Conservation (phyloP, 2,329 filamentous ascomycete species). For the Zymoseptoria passerinii region DNA sequence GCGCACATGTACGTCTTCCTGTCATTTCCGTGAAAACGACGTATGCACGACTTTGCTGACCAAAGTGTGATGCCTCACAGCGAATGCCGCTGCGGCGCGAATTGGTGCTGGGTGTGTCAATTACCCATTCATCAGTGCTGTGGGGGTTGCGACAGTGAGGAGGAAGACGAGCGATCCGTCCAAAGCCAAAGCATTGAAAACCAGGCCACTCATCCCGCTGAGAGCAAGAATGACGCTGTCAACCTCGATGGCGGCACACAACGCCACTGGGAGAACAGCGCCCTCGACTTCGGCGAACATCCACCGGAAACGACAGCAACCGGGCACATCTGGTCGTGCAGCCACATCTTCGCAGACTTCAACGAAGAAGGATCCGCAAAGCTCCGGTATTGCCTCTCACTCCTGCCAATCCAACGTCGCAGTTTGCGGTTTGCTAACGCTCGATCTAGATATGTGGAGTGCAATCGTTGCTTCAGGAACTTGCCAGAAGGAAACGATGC, state of each 20-base stretch:
- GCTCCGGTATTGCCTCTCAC: no score
- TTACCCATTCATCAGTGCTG: conserved; percentile 29
- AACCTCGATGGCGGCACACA: conserved; percentile 31
- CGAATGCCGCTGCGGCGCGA: conserved; percentile 41
- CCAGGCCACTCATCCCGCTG: no score
- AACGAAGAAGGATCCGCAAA: no score
- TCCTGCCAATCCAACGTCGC: no score
- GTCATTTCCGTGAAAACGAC: not conserved
- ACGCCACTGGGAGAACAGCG: conserved; percentile 26
- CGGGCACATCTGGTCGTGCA: conserved; percentile 22
- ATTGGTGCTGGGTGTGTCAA: conserved; percentile 44
- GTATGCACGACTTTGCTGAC: not conserved
- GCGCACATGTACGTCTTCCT: conserved; percentile 31
- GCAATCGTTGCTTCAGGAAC: not conserved
- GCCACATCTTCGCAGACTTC: conserved; percentile 10
- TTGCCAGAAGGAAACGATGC: not conserved
- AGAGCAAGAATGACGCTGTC: not conserved
- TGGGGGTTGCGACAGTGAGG: not conserved
- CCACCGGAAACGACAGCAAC: conserved; percentile 20
- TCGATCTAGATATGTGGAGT: not conserved
- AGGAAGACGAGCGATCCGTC: not conserved
- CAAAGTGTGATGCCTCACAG: not conserved
- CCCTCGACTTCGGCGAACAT: conserved; percentile 32
- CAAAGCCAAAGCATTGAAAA: no score
- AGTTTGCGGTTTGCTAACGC: not conserved